phyloP scores from a whole-genome alignment of 805 yeast genomes.

The Hermanozyma aechmeae region DNA sequence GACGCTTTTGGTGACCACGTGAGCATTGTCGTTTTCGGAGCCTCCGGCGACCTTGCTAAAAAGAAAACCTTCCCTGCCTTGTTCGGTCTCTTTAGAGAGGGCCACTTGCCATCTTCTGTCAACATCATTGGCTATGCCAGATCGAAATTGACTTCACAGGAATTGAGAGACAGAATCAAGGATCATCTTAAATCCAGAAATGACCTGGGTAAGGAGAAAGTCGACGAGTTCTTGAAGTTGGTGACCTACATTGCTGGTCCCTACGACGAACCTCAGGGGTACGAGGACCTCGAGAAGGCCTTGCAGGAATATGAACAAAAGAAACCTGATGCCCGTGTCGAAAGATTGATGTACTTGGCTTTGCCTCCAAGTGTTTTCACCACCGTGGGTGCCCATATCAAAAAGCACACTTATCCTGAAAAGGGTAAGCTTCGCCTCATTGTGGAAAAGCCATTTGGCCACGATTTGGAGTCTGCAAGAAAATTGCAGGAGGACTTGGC shows the following conservation, averaged over 20 bases:
- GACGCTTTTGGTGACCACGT: constrained; percentile 54
- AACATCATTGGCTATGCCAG: constrained; percentile 90
- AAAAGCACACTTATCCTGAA: constrained; percentile 48
- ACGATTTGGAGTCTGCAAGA: constrained; percentile 71
- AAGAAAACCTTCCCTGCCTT: constrained; percentile 90
- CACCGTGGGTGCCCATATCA: constrained; percentile 65
- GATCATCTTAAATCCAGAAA: constrained; percentile 48
- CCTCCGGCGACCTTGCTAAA: constrained; percentile 91
- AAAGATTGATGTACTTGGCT: constrained; percentile 86
- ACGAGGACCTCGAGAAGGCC: constrained; percentile 39
- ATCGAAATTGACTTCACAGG: constrained; percentile 59
- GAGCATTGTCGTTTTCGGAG: constrained; percentile 79
- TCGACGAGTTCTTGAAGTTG: constrained; percentile 57
- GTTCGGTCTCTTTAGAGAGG: constrained; percentile 58
- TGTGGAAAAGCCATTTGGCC: constrained; percentile 97
- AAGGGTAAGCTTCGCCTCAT: constrained; percentile 70
- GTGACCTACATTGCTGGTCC: constrained; percentile 67
- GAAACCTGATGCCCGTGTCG: constrained; percentile 39
- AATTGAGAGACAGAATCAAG: constrained; percentile 57
- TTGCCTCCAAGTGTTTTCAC: constrained; percentile 91
- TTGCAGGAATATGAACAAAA: constrained; percentile 53
- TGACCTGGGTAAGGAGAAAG: constrained; percentile 31
- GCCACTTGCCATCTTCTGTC: constrained; percentile 59
- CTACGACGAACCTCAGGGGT: constrained; percentile 79
- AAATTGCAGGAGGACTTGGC: constrained; percentile 68